Evolutionary conservation across 768 basidiomycete genomes (phyloP).

Genomic region (Boletus pseudo-olivaceus): DNA sequence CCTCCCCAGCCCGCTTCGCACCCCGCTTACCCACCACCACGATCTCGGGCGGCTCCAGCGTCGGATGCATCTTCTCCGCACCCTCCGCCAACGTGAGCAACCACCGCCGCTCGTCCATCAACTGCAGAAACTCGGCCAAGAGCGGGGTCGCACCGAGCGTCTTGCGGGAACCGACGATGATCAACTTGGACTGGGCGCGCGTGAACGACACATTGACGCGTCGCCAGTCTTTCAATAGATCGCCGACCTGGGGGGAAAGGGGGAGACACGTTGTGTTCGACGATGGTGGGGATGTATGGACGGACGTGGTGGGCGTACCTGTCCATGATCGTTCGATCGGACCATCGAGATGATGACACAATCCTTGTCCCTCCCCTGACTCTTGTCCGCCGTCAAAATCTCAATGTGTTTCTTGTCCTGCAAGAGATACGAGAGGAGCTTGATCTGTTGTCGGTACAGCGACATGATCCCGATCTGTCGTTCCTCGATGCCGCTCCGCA

Average conservation of each 20-base stretch:
- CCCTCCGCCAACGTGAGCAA: constrained; percentile 52
- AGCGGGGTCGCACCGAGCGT: constrained; percentile 66
- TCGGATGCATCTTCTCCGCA: constrained; percentile 53
- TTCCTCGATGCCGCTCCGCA: constrained; percentile 59
- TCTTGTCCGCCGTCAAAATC: constrained; percentile 87
- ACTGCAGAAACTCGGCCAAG: constrained; percentile 67
- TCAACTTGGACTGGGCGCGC: constrained; percentile 83
- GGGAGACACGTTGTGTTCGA: background rate
- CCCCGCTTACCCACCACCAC: constrained; percentile 10
- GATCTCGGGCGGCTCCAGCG: constrained; percentile 18
- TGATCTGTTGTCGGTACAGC: constrained; percentile 93
- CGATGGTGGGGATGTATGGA: background rate
- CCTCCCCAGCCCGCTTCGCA: constrained; percentile 11
- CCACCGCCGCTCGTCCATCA: constrained; percentile 77
- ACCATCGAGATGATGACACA: constrained; percentile 93
- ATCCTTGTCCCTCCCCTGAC: constrained; percentile 94
- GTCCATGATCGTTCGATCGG: constrained; percentile 73
- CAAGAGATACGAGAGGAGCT: constrained; percentile 71
- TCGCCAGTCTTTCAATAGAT: constrained; percentile 93
- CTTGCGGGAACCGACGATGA: constrained; percentile 83
- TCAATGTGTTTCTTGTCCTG: constrained; percentile 59
- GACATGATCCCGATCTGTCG: constrained; percentile 86
- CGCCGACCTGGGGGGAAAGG: constrained; percentile 69
- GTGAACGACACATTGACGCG: constrained; percentile 97
- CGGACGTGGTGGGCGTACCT: constrained; percentile 46